Evolutionary conservation across 495 filamentous ascomycete species (phyloP), one percentile per base, ranked within the genome.

Genomic region (Darksidea phi): DNA sequence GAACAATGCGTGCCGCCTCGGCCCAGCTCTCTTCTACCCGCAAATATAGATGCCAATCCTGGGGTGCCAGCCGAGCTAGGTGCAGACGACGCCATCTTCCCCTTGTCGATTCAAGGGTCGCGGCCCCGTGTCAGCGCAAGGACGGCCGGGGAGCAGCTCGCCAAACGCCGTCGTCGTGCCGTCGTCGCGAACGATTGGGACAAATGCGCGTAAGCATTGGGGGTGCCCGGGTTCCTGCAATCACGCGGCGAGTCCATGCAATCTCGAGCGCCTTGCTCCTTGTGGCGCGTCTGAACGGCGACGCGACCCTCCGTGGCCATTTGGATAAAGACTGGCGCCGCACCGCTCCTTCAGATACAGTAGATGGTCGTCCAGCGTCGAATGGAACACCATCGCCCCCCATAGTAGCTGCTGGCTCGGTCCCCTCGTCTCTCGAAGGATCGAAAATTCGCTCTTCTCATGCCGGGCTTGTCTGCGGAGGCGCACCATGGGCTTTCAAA

Each of bases 181-280:
- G 23, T 28, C 47, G 8, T 59, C 17, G 24, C 23, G 63, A 60
- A 66, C 63, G 42, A 66, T 66, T 66, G 63, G 63, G 63, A 57
- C 49, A 47, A 61, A 17, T 50, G 61, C 10, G 32, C 12, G 8
- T 13, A 36, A 52, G 34, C 13, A 15, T 36, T 54, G 17, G 11
- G 36, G 24, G 13, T 57, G 36, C 46, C 61, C 51, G 46, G 49
- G 32, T 37, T 46, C 23, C 32, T 45, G 6, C 61, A 46, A 54
- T 61, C 58, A 61, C 58, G 50, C 36, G 58, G 42, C 28, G 15
- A 18, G 26, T 42, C 11, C 54, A 49, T 23, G 17, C 37, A 28
- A 48, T 48, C 24, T 53, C 45, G 34, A 23, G 25, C 11, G 46
- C 42, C 38, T 36, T 13, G 10, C 54, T 47, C 37, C 23, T 41